Evolutionary conservation across 352 stramenopile genomes (phyloP).

Genomic region (Globisporangium radiosum): DNA sequence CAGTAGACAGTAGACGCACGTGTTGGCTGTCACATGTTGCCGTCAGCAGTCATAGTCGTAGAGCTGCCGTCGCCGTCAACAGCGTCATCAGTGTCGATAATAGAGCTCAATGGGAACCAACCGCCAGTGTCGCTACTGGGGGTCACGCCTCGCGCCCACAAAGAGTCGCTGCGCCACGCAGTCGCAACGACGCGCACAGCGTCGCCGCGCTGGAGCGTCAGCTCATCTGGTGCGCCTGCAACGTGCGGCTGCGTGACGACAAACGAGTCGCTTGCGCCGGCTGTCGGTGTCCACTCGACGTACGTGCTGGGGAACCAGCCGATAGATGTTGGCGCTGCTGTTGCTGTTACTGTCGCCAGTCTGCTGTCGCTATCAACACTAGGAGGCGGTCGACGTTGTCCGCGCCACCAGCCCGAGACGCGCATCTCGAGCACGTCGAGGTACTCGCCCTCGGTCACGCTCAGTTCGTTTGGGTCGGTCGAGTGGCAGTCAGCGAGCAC

Average conservation of each 20-base stretch:
- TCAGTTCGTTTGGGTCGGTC: constrained; percentile 24
- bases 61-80: background rate
- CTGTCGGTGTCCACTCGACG: constrained; percentile 24
- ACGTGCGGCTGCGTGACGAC: constrained; percentile 2
- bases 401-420: constrained; percentile 39
- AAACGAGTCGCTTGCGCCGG: background rate
- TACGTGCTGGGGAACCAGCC: constrained; percentile 55
- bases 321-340: background rate
- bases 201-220: constrained; percentile 10
- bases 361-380: background rate
- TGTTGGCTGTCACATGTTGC: no score
- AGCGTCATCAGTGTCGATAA: constrained; percentile 6
- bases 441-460: constrained; percentile 16
- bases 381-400: background rate
- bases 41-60: no score
- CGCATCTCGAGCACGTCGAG: constrained; percentile 32
- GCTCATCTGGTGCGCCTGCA: background rate
- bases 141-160: constrained; percentile 17
- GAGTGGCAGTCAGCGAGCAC: constrained; percentile 26
- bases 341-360: background rate
- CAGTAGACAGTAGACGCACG: background rate
- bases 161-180: constrained; percentile 16
- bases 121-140: background rate
- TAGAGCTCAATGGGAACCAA: constrained; percentile 24
- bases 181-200: constrained; percentile 14